phyloP scores from a whole-genome alignment of 2,329 filamentous ascomycete species.

The Neopestalotiopsis sp. region DNA sequence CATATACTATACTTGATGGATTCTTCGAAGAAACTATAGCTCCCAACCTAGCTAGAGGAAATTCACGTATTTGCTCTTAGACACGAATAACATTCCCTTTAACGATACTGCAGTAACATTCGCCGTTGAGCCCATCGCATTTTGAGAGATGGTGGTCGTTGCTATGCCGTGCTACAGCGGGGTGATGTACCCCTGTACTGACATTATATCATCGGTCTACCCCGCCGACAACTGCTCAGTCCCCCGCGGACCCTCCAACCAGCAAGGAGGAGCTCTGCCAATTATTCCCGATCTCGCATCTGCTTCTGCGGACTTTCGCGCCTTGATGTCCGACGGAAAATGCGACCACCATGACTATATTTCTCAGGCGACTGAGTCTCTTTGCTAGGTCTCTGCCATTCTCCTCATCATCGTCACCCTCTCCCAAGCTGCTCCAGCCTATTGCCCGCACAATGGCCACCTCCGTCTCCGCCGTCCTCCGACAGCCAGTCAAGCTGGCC shows the following conservation, averaged over 20 bases:
- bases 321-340: conserved; percentile 14
- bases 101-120: too few relatives aligned
- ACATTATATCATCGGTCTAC: not conserved
- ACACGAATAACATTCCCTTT: too few relatives aligned
- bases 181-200: not conserved
- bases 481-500: conserved; percentile 78
- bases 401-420: conserved; percentile 6
- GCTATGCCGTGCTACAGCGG: too few relatives aligned
- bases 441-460: conserved; percentile 32
- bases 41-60: too few relatives aligned
- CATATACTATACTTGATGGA: too few relatives aligned
- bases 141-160: too few relatives aligned
- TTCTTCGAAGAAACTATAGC: too few relatives aligned
- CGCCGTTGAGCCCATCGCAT: too few relatives aligned
- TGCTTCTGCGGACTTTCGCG: not conserved
- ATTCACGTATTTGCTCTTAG: too few relatives aligned
- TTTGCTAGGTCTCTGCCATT: conserved; percentile 22
- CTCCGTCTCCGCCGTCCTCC: conserved; percentile 58
- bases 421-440: conserved; percentile 17
- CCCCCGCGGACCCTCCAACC: not conserved
- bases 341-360: conserved; percentile 31
- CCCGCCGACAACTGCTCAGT: not conserved
- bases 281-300: conserved; percentile 10
- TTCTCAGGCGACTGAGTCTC: conserved; percentile 27
- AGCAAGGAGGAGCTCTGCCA: not conserved